Evolutionary conservation across 2,329 filamentous ascomycete genomes (phyloP), one percentile per base, ranked within the genome.

Genomic region (Hysterium pulicare): DNA sequence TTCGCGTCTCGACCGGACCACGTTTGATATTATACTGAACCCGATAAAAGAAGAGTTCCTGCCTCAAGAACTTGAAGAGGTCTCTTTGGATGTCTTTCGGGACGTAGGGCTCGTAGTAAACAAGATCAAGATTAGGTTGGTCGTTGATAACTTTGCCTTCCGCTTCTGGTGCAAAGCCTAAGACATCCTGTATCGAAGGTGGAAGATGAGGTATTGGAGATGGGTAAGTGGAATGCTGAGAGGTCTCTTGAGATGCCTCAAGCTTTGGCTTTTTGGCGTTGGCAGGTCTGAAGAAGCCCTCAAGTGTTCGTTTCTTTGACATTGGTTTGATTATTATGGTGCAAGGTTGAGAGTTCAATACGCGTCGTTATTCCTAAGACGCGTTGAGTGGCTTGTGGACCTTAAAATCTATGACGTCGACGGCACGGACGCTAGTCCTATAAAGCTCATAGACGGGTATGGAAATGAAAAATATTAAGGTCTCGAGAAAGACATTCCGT

Each of bases 101-200:
- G 3, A 90, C 74, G 49, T 86, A 90, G 0, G 86, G 86, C 54
- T 87, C 76, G 59, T 84, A 90, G 65, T 87, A 87, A 7, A 90
- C 66, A 0, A 91, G 72, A 58, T 90, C 84, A 0, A 90, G 74
- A 49, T 90, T 78, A 0, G 79, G 77, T 54, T 86, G 81, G 55
- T 88, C 74, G 51, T 81, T 80, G 50, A 90, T 83, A 2, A 61
- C 54, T 34, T 68, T 73, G 1, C 75, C 78, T 46, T 78, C 71
- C 16, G 73, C 67, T 1, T 75, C 73, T 5, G 83, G 81, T 20
- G 62, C 62, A 32, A 63, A 62, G 34, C 65, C 64, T 1, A 78
- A 46, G 19, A 64, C 58, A 21, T 71, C 66, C 51, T 48, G 47
- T 33, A 81, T 65, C 5, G 65, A 45, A 0, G 54, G 22, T 2